Conservation (phyloP, 805 yeast species). For the Hemisphaericaspora nanyangensis region DNA sequence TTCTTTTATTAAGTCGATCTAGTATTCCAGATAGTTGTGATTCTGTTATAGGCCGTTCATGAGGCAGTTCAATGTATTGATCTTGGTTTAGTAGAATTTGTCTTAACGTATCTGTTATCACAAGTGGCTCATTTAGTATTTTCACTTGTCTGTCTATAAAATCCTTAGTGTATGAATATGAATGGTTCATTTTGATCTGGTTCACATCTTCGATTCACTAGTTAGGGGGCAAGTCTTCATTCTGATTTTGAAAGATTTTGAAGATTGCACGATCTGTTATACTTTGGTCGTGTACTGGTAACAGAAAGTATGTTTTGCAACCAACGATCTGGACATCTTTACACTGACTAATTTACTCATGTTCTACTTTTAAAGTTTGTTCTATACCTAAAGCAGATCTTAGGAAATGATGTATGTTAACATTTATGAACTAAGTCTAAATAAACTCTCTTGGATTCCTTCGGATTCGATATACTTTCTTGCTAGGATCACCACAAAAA, state of each 20-base stretch:
- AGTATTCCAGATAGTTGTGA: slow-evolving; percentile 12
- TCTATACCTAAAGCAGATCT: no score
- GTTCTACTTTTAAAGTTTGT: no score
- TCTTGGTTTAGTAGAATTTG: slow-evolving; percentile 10
- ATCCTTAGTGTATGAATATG: slow-evolving; percentile 27
- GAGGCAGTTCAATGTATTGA: not conserved
- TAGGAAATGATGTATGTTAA: no score
- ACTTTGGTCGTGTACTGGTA: not conserved
- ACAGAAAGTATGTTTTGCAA: no score
- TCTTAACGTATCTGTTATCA: slow-evolving; percentile 14
- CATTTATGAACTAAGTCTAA: no score
- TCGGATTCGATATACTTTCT: no score
- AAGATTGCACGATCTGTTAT: not conserved
- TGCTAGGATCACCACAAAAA: no score
- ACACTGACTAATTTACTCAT: no score
- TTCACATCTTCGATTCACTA: no score
- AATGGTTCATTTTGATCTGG: slow-evolving; percentile 10
- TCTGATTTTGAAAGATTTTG: not conserved
- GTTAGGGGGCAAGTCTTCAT: no score
- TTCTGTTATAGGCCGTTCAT: slow-evolving; percentile 6
- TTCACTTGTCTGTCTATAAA: slow-evolving; percentile 32
- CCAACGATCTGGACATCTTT: no score
- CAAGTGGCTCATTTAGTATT: slow-evolving; percentile 25
- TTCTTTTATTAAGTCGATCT: slow-evolving; percentile 19
- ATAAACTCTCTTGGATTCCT: no score